Evolutionary conservation across 495 filamentous ascomycete species (phyloP).

Genomic region (Chaetomidium leptoderma): DNA sequence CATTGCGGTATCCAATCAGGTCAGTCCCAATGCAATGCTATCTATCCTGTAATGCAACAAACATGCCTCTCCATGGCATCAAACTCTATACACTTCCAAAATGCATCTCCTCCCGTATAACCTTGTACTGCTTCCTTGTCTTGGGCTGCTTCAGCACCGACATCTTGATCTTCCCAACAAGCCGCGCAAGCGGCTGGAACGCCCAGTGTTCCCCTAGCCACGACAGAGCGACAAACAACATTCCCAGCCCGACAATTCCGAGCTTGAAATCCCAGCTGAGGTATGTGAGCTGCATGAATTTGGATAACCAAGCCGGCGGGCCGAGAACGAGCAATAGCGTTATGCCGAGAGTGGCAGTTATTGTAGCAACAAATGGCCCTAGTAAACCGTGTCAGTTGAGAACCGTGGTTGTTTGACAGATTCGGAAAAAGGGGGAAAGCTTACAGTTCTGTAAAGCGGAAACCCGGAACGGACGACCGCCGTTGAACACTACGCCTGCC

Average conservation of each 20-base stretch:
- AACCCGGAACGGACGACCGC: conserved; percentile 83
- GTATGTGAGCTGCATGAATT: conserved; percentile 79
- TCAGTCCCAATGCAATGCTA: neutral
- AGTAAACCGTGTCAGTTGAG: conserved; percentile 4
- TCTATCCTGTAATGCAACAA: neutral
- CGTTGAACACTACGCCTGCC: conserved; percentile 79
- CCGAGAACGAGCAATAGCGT: conserved; percentile 72
- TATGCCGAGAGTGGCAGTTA: conserved; percentile 60
- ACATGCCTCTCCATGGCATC: neutral
- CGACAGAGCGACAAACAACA: conserved; percentile 59
- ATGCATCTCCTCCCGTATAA: conserved; percentile 68
- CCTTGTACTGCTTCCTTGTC: conserved; percentile 82
- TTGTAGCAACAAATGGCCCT: conserved; percentile 80
- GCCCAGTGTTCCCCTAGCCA: conserved; percentile 67
- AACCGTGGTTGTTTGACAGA: neutral
- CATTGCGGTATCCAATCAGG: neutral
- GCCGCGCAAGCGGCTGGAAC: conserved; percentile 65
- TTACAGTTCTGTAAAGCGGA: conserved; percentile 73
- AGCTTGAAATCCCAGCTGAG: conserved; percentile 67
- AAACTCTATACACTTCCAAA: conserved; percentile 11
- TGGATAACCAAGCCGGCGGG: conserved; percentile 61
- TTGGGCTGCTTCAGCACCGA: conserved; percentile 58
- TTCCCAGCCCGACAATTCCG: conserved; percentile 63
- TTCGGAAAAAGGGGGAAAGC: conserved; percentile 23
- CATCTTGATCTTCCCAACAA: conserved; percentile 56